Percentiles rank a stretch among this genome's conserved stretches.
Conservation (phyloP, 2,329 filamentous ascomycete genomes). For the Sporothrix luriei region DNA sequence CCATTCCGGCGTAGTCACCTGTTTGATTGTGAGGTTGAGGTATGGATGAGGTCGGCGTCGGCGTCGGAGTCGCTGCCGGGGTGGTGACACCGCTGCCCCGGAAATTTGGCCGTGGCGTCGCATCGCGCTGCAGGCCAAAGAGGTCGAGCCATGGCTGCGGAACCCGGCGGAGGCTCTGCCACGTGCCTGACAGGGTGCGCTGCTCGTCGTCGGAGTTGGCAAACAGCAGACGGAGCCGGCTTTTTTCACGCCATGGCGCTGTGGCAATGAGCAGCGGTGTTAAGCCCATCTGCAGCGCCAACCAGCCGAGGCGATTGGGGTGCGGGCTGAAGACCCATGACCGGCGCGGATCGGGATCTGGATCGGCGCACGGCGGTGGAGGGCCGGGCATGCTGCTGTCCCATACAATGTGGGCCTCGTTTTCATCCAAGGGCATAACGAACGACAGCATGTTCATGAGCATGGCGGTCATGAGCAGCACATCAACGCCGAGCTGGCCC, state of each 20-base stretch:
- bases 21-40: neutral
- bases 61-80: neutral
- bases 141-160: slow-evolving; percentile 36
- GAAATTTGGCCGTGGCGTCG: neutral
- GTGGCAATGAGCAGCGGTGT: slow-evolving; percentile 36
- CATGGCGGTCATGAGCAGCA: slow-evolving; percentile 37
- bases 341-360: slow-evolving; percentile 32
- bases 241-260: slow-evolving; percentile 32
- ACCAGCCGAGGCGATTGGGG: slow-evolving; percentile 36
- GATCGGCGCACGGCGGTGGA: slow-evolving; percentile 26
- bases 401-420: slow-evolving; percentile 27
- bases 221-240: slow-evolving; percentile 33
- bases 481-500: slow-evolving; percentile 36
- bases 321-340: slow-evolving; percentile 38
- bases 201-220: slow-evolving; percentile 35
- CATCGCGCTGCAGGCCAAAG: slow-evolving; percentile 33
- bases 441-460: slow-evolving; percentile 38
- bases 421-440: slow-evolving; percentile 35
- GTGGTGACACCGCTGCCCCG: slow-evolving; percentile 22
- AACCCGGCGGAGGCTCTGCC: slow-evolving; percentile 34
- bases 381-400: slow-evolving; percentile 10
- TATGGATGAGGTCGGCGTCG: neutral
- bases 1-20: slow-evolving; percentile 4
- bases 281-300: slow-evolving; percentile 36
- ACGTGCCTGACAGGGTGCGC: slow-evolving; percentile 34